A percentile compares a stretch with the other conserved stretches of the same genome.
phyloP scores from a whole-genome alignment of 345 rosid species.

The Murraya koenigii region DNA sequence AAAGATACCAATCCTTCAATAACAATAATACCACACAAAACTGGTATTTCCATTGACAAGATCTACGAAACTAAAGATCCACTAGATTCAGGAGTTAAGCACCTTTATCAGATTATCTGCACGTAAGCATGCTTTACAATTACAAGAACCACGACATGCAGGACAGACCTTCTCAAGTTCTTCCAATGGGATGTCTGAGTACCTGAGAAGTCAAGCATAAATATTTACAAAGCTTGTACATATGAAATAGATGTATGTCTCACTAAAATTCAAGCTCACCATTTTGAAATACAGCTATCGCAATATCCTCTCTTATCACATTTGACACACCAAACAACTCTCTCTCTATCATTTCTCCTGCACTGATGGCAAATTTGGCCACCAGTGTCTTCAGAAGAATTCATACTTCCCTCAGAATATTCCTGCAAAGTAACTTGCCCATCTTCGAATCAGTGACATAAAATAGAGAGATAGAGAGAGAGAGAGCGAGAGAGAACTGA shows the following conservation, averaged over 20 bases:
- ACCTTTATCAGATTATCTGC: slow-evolving; percentile 89
- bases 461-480: background rate
- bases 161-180: slow-evolving; percentile 91
- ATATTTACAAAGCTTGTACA: slow-evolving; percentile 10
- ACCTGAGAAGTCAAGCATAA: slow-evolving; percentile 44
- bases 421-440: slow-evolving; percentile 48
- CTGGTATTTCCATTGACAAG: background rate
- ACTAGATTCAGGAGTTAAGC: slow-evolving; percentile 8
- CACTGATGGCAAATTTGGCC: slow-evolving; percentile 90
- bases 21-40: background rate
- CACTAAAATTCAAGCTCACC: slow-evolving; percentile 48
- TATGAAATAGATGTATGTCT: background rate
- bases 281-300: slow-evolving; percentile 59
- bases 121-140: slow-evolving; percentile 83
- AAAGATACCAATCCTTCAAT: slow-evolving; percentile 14
- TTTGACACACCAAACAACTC: slow-evolving; percentile 68
- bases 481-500: background rate
- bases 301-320: slow-evolving; percentile 93
- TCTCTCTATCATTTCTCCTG: slow-evolving; percentile 54
- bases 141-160: slow-evolving; percentile 89
- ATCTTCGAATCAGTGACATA: slow-evolving; percentile 10
- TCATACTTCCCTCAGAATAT: slow-evolving; percentile 61
- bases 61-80: slow-evolving; percentile 5
- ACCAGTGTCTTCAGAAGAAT: slow-evolving; percentile 66
- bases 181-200: slow-evolving; percentile 58